A percentile compares a stretch with the other conserved stretches of the same genome.
Conservation (phyloP, 2,329 filamentous ascomycete species). For the Diaporthe destruens region DNA sequence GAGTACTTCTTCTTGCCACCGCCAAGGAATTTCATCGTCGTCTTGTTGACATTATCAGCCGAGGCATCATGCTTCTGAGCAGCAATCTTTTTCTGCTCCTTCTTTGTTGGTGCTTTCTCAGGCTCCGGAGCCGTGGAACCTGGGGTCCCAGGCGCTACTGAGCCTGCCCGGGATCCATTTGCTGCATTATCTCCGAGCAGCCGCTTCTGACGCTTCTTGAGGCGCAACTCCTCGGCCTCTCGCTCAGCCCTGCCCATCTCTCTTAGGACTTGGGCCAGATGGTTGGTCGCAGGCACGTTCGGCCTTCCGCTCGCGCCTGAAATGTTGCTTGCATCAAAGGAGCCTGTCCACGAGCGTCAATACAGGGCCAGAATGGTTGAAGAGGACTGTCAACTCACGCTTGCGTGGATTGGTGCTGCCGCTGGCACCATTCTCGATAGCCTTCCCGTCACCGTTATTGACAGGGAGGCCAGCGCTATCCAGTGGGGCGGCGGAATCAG, state of each 20-base stretch:
- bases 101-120: slow-evolving; percentile 84
- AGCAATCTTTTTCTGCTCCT: slow-evolving; percentile 82
- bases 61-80: slow-evolving; percentile 83
- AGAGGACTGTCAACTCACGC: slow-evolving; percentile 60
- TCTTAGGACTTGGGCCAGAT: slow-evolving; percentile 66
- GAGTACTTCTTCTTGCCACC: slow-evolving; percentile 75
- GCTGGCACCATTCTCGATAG: slow-evolving; percentile 62
- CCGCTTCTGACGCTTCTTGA: slow-evolving; percentile 75
- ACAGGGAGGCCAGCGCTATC: slow-evolving; percentile 53
- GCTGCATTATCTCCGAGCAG: slow-evolving; percentile 65
- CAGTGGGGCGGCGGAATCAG: slow-evolving; percentile 73
- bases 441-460: slow-evolving; percentile 50
- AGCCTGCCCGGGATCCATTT: slow-evolving; percentile 65
- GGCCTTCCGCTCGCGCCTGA: slow-evolving; percentile 41
- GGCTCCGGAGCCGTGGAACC: slow-evolving; percentile 72
- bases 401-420: slow-evolving; percentile 69
- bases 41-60: slow-evolving; percentile 86
- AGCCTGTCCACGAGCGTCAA: slow-evolving; percentile 51
- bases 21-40: slow-evolving; percentile 76
- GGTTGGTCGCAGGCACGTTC: slow-evolving; percentile 58
- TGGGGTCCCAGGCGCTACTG: slow-evolving; percentile 71
- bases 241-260: slow-evolving; percentile 75
- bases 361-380: slow-evolving; percentile 10
- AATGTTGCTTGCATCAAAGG: slow-evolving; percentile 50
- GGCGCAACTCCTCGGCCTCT: slow-evolving; percentile 78